Percentiles rank a stretch among this genome's conserved stretches.
Conservation (phyloP, 192 early-diverging fungal species). For the Coemansia sp. region DNA sequence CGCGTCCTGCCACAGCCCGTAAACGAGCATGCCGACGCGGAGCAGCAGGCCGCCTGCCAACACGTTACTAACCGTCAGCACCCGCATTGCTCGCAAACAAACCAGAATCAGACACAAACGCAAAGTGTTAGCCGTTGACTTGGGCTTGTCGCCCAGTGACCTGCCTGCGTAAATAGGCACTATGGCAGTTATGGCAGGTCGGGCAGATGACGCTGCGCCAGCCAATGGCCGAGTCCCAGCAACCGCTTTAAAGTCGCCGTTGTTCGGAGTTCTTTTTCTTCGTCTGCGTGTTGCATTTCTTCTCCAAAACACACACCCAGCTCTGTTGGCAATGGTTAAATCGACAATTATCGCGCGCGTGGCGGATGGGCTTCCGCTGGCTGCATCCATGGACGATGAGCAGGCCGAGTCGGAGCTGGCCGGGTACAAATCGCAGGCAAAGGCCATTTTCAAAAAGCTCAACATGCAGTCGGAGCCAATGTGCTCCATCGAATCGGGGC, state of each 20-base stretch:
- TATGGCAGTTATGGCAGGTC: no score
- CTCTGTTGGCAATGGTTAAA: slow-evolving; percentile 78
- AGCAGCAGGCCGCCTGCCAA: slow-evolving; percentile 49
- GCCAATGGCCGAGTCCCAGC: no score
- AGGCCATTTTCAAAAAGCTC: slow-evolving; percentile 86
- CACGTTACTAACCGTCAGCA: slow-evolving; percentile 33
- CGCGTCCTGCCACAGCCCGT: slow-evolving; percentile 86
- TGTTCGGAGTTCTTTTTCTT: no score
- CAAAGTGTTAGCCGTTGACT: no score
- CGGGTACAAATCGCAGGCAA: slow-evolving; percentile 92
- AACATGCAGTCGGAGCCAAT: slow-evolving; percentile 77
- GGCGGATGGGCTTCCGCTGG: slow-evolving; percentile 88
- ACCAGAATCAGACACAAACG: no score
- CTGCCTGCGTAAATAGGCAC: no score
- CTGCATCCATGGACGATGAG: slow-evolving; percentile 93
- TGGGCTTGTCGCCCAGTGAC: no score
- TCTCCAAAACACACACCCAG: background rate
- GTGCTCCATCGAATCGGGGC: slow-evolving; percentile 93
- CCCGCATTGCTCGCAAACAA: no score
- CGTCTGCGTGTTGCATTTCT: background rate
- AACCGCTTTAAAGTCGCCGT: no score
- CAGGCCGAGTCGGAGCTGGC: slow-evolving; percentile 76
- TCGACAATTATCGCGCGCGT: slow-evolving; percentile 92
- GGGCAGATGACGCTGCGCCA: no score
- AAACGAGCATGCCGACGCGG: slow-evolving; percentile 67